A percentile compares a stretch with the other conserved stretches of the same genome.
Evolutionary conservation across 1,284 basidiomycete species (phyloP).

Genomic region (Cryptococcus sp.): DNA sequence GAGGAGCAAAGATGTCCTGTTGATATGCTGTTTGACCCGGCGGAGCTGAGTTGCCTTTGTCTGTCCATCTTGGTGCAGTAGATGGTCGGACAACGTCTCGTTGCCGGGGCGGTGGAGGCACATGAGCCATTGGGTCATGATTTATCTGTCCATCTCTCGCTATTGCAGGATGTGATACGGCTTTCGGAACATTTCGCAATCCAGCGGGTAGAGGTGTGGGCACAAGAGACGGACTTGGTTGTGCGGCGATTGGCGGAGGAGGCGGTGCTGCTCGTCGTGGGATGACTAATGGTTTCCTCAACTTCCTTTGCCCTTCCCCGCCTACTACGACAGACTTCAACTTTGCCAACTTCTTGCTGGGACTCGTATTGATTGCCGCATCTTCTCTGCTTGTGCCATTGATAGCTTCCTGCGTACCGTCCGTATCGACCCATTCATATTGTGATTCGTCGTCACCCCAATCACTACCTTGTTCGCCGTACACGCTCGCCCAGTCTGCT

Average conservation of each 20-base stretch:
- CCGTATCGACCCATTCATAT: constrained; percentile 48
- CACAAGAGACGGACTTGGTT: neutral
- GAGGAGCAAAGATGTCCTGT: neutral
- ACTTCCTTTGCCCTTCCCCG: constrained; percentile 20
- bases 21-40: constrained; percentile 2
- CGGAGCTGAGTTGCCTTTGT: neutral
- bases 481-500: constrained; percentile 34
- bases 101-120: neutral
- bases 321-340: constrained; percentile 20
- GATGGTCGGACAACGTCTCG: neutral
- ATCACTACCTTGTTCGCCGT: constrained; percentile 50
- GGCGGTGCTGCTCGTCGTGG: constrained; percentile 34
- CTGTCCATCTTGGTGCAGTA: neutral
- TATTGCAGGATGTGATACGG: neutral
- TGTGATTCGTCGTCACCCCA: constrained; percentile 50
- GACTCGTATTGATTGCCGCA: constrained; percentile 14
- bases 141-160: neutral
- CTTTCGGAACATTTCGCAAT: neutral
- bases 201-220: neutral
- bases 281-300: constrained; percentile 39
- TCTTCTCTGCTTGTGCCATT: constrained; percentile 29
- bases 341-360: constrained; percentile 24
- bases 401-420: constrained; percentile 28
- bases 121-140: neutral
- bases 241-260: constrained; percentile 13